Evolutionary conservation across 192 early-diverging fungal species (phyloP).

Genomic region (Coemansia sp.): DNA sequence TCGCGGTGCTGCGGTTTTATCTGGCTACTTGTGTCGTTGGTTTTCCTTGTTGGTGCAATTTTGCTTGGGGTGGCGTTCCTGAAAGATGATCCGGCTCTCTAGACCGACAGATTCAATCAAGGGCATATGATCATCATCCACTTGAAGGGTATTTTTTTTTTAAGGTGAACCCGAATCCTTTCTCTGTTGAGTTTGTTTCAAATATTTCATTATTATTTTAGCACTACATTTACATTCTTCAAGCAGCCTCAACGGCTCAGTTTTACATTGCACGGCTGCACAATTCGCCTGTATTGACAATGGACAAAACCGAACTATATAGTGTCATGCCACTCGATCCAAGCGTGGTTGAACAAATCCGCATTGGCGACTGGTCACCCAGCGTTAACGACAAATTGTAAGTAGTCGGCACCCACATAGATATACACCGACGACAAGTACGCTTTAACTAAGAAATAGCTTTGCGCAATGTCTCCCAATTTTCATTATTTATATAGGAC

Average conservation of each 20-base stretch:
- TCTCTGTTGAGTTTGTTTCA: background rate
- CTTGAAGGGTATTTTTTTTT: background rate
- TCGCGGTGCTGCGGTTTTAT: slow-evolving; percentile 85
- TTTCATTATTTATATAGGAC: slow-evolving; percentile 20
- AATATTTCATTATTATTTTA: background rate
- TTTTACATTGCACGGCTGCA: background rate
- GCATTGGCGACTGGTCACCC: slow-evolving; percentile 35
- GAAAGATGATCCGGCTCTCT: slow-evolving; percentile 54
- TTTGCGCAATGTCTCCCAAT: background rate
- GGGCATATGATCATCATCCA: background rate
- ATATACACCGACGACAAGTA: background rate
- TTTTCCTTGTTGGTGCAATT: slow-evolving; percentile 78
- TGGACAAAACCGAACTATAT: background rate
- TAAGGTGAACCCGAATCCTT: background rate
- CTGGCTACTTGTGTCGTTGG: slow-evolving; percentile 86
- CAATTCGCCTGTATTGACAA: background rate
- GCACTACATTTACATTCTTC: background rate
- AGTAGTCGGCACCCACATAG: background rate
- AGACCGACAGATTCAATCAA: background rate
- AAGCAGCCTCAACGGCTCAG: background rate
- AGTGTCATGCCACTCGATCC: slow-evolving; percentile 18
- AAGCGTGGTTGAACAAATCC: slow-evolving; percentile 32
- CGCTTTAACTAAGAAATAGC: background rate
- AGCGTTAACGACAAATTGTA: slow-evolving; percentile 43
- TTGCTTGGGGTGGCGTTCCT: slow-evolving; percentile 78